Base-by-base conservation (phyloP, 768 basidiomycete genomes). In the Tylopilus rubrobrunneus region DNA sequence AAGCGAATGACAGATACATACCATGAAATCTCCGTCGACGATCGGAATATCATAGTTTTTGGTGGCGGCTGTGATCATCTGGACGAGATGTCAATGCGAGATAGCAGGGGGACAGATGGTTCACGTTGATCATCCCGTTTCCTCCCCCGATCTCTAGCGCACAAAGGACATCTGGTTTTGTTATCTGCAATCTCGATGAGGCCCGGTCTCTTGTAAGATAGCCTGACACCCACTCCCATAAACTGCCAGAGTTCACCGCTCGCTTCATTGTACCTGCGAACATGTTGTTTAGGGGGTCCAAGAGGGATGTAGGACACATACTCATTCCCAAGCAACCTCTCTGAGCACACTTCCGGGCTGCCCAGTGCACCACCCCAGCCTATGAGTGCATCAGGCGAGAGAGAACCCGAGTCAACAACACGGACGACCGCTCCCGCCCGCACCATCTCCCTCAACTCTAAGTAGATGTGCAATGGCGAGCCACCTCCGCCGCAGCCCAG, bases 401-500 rank as follows among this genome's bases (percentile, higher is more conserved):
- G 66, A 40, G 73, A 69, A 10, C 69, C 65, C 14, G 77, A 60
- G 55, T 82, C 79, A 23, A 82, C 61, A 10, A 82, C 74, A 17
- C 74, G 71, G 45, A 82, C 71, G 5, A 60, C 61, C 6, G 71
- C 69, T 6, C 83, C 84, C 23, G 73, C 69, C 5, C 83, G 73
- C 1, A 85, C 66, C 55, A 82, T 72, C 57, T 84, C 79, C 33
- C 81, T 72, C 8, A 76, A 68, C 58, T 76, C 76, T 4, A 84
- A 64, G 59, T 76, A 84, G 2, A 73, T 65, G 15, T 79, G 76
- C 56, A 82, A 76, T 0, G 85, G 80, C 3, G 78, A 76, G 7
- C 84, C 85, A 3, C 85, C 85, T 28, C 85, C 85, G 4, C 85
- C 84, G 17, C 77, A 79, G 0, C 84, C 85, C 1, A 86, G 71